Evolutionary conservation across 305 asterid species (phyloP).

Genomic region (Fraxinus velutina): DNA sequence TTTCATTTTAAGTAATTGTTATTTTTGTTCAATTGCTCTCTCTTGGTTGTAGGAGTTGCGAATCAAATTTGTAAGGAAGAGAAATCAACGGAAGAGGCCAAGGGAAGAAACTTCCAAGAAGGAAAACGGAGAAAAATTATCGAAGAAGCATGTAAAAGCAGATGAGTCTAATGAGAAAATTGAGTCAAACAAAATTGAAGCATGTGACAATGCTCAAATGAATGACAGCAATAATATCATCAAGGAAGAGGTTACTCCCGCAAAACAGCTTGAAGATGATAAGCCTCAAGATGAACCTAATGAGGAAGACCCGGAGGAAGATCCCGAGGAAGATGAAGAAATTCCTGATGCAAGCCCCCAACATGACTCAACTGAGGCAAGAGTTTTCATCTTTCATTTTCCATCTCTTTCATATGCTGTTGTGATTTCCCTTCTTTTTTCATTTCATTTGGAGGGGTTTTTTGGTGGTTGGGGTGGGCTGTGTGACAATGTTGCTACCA

Average conservation of each 20-base stretch:
- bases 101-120: slow-evolving; percentile 53
- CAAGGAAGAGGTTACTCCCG: slow-evolving; percentile 41
- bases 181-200: slow-evolving; percentile 39
- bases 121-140: slow-evolving; percentile 46
- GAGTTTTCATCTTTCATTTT: slow-evolving; percentile 19
- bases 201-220: slow-evolving; percentile 22
- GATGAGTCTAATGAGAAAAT: slow-evolving; percentile 36
- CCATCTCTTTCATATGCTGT: slow-evolving; percentile 7
- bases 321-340: slow-evolving; percentile 69
- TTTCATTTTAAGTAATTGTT: not conserved
- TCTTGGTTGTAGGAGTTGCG: slow-evolving; percentile 57
- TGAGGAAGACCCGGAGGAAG: slow-evolving; percentile 63
- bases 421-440: not conserved
- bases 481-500: not conserved
- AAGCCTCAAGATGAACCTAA: slow-evolving; percentile 37
- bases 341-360: slow-evolving; percentile 48
- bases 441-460: not conserved
- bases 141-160: slow-evolving; percentile 43
- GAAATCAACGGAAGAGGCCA: slow-evolving; percentile 71
- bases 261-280: slow-evolving; percentile 37
- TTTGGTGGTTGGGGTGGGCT: not conserved
- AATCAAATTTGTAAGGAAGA: slow-evolving; percentile 46
- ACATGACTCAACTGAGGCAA: slow-evolving; percentile 49
- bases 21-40: not conserved
- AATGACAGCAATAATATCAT: slow-evolving; percentile 30